Evolutionary conservation across 441 rosid species (phyloP).

Genomic region (Dalechampia spathulata): DNA sequence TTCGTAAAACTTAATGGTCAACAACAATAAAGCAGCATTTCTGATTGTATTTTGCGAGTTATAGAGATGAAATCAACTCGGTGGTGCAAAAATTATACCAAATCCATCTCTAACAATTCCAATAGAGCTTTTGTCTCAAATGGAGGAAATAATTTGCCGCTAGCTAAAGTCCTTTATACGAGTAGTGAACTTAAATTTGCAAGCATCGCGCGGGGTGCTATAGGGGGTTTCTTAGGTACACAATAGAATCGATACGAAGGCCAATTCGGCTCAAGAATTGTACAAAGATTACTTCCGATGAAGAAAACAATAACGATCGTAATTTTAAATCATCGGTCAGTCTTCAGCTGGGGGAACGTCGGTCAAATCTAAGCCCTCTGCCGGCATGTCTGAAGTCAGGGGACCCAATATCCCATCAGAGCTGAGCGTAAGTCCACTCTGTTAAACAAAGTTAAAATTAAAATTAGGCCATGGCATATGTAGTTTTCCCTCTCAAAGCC

Average conservation of each 20-base stretch:
- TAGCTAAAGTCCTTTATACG: too few species aligned
- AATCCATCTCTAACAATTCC: too few species aligned
- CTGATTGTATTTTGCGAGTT: too few species aligned
- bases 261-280: background rate
- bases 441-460: slow-evolving; percentile 17
- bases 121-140: too few species aligned
- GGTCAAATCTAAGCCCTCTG: slow-evolving; percentile 66
- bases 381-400: slow-evolving; percentile 58
- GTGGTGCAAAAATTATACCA: too few species aligned
- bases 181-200: too few species aligned
- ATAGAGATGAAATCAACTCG: too few species aligned
- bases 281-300: slow-evolving; percentile 6
- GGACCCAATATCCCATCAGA: slow-evolving; percentile 81
- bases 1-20: background rate
- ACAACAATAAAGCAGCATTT: background rate
- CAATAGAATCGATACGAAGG: background rate
- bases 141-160: too few species aligned
- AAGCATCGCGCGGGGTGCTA: too few species aligned
- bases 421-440: slow-evolving; percentile 80
- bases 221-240: background rate
- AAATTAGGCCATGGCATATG: background rate
- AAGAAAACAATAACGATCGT: background rate
- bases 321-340: slow-evolving; percentile 5
- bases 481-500: background rate
- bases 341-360: slow-evolving; percentile 37